Evolutionary conservation across 2,329 filamentous ascomycete species (phyloP).

Genomic region (Beauveria scarabaeidicola): DNA sequence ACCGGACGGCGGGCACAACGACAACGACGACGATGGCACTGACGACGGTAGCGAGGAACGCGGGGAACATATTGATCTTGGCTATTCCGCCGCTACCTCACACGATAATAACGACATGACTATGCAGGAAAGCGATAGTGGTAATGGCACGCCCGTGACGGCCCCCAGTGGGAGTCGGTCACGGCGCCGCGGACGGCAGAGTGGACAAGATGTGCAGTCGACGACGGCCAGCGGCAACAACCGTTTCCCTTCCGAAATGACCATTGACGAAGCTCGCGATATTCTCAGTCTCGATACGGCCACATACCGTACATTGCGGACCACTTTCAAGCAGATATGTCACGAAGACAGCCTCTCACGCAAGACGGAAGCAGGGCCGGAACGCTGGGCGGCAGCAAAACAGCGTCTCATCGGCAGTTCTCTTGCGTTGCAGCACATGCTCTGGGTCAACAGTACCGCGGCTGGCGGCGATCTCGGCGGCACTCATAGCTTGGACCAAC

Average conservation of each 20-base stretch:
- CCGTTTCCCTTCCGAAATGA: constrained; percentile 75
- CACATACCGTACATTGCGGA: constrained; percentile 55
- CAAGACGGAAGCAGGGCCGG: constrained; percentile 66
- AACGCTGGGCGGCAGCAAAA: constrained; percentile 66
- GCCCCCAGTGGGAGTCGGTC: constrained; percentile 9
- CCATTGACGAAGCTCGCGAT: constrained; percentile 67
- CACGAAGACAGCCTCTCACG: constrained; percentile 58
- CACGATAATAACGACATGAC: background rate
- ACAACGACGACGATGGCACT: constrained; percentile 11
- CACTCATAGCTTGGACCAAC: constrained; percentile 38
- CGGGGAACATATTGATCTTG: background rate
- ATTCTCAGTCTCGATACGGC: constrained; percentile 56
- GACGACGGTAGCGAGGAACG: background rate
- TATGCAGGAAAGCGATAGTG: background rate
- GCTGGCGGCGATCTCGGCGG: constrained; percentile 29
- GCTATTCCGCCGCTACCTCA: background rate
- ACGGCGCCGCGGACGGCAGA: constrained; percentile 40
- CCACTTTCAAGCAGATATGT: constrained; percentile 63
- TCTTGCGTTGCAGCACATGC: constrained; percentile 52
- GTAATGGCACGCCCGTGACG: background rate
- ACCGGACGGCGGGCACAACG: constrained; percentile 19
- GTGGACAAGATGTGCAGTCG: constrained; percentile 57
- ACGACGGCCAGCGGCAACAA: constrained; percentile 61
- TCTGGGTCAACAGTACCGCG: constrained; percentile 31
- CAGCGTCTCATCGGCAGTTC: constrained; percentile 56